Conservation (phyloP, 2,329 filamentous ascomycete genomes). For the Neonectria ditissima region DNA sequence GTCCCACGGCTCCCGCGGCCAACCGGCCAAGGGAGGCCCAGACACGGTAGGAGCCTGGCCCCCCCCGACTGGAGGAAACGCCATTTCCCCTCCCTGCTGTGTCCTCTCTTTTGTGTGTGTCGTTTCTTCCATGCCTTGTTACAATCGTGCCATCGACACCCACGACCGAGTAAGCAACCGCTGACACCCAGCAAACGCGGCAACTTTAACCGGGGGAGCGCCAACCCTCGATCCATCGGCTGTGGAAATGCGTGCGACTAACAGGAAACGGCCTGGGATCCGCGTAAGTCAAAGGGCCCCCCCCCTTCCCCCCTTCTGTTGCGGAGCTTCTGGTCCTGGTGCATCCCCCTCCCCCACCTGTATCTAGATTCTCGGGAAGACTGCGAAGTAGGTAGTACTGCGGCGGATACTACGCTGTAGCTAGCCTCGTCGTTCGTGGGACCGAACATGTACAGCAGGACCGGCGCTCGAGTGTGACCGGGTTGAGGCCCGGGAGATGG, state of each 20-base stretch:
- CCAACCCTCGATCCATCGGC: slow-evolving; percentile 11
- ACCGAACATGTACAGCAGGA: slow-evolving; percentile 2
- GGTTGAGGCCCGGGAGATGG: slow-evolving; percentile 1
- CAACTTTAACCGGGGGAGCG: slow-evolving; percentile 20
- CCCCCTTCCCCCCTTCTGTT: too few relatives aligned
- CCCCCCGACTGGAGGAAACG: neutral
- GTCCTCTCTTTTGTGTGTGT: neutral
- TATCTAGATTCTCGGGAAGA: neutral
- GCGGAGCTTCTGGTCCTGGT: slow-evolving; percentile 8
- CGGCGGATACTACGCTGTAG: slow-evolving; percentile 9
- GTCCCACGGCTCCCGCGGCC: neutral
- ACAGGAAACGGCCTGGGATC: slow-evolving; percentile 21
- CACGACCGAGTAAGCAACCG: slow-evolving; percentile 20
- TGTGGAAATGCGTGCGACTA: slow-evolving; percentile 33
- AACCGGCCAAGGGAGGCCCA: neutral
- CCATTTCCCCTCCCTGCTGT: neutral
- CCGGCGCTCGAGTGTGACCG: neutral
- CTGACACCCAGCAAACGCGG: slow-evolving; percentile 13
- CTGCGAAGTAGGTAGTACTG: neutral
- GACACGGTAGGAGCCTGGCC: neutral
- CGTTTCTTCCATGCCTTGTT: slow-evolving; percentile 17
- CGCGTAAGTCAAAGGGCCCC: slow-evolving; percentile 35
- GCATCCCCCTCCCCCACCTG: neutral
- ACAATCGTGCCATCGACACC: slow-evolving; percentile 2
- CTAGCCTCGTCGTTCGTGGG: slow-evolving; percentile 6